A percentile compares a stretch with the other conserved stretches of the same genome.
Conservation (phyloP, 176 grass and related monocot species). For the Oryza nivara region DNA sequence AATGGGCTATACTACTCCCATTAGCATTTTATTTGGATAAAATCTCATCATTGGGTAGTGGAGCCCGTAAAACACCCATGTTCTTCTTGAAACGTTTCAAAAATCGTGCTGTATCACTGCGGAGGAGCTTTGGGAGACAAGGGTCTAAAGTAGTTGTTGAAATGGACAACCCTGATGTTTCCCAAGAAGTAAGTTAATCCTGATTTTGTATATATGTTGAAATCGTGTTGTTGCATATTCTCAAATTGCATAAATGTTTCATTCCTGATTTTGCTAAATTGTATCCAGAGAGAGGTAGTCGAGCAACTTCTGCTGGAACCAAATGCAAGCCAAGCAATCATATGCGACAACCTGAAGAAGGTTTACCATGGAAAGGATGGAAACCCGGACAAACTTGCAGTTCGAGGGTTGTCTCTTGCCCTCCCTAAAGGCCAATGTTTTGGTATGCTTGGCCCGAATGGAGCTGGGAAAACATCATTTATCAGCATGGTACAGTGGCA, state of each 20-base stretch:
- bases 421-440: slow-evolving; percentile 91
- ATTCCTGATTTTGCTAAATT: slow-evolving; percentile 33
- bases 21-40: slow-evolving; percentile 72
- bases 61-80: slow-evolving; percentile 44
- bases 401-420: slow-evolving; percentile 89
- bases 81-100: slow-evolving; percentile 63
- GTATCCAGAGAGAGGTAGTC: slow-evolving; percentile 71
- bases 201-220: slow-evolving; percentile 5
- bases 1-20: slow-evolving; percentile 69
- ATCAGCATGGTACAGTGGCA: slow-evolving; percentile 80
- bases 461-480: slow-evolving; percentile 96
- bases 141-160: slow-evolving; percentile 70
- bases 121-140: slow-evolving; percentile 51
- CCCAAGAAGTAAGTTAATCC: slow-evolving; percentile 68
- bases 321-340: slow-evolving; percentile 57
- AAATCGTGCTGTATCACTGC: slow-evolving; percentile 40
- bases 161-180: slow-evolving; percentile 63
- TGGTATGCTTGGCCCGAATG: slow-evolving; percentile 96
- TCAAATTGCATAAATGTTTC: background rate
- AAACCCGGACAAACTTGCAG: slow-evolving; percentile 85
- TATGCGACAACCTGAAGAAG: slow-evolving; percentile 79
- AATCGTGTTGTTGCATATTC: background rate
- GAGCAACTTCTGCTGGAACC: slow-evolving; percentile 64
- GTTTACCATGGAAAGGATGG: slow-evolving; percentile 88
- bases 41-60: slow-evolving; percentile 51